Percentiles rank a stretch among this genome's conserved stretches.
Conservation (phyloP, 345 rosid species). For the Syzygium aromaticum region DNA sequence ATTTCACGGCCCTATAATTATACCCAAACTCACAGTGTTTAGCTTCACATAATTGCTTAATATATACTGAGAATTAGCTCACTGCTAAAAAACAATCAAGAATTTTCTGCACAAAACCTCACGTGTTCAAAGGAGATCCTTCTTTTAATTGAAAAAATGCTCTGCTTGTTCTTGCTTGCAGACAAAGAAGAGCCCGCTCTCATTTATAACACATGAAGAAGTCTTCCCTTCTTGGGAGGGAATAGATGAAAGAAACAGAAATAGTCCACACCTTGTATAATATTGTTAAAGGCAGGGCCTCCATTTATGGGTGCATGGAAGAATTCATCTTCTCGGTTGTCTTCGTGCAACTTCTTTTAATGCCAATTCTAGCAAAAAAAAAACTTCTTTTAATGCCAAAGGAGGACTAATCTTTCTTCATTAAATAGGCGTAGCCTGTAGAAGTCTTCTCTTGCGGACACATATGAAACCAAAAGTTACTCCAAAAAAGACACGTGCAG, state of each 20-base stretch:
- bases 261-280: background rate
- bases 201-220: background rate
- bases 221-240: background rate
- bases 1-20: no score
- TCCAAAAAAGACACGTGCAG: background rate
- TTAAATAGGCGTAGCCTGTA: background rate
- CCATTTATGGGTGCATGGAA: background rate
- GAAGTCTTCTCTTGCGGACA: background rate
- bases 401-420: background rate
- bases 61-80: no score
- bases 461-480: background rate
- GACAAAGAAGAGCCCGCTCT: background rate
- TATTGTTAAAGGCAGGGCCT: no score
- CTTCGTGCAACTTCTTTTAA: background rate
- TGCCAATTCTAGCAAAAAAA: no score
- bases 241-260: background rate
- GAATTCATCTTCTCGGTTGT: background rate
- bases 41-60: no score
- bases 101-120: background rate
- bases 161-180: background rate
- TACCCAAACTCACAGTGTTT: no score
- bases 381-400: background rate
- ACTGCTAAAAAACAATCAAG: background rate
- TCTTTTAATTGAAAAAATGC: background rate
- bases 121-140: background rate